Evolutionary conservation across 108 stramenopile species (phyloP), one percentile per base, ranked within the genome.

Genomic region (Pseudonitzschia multiseries): DNA sequence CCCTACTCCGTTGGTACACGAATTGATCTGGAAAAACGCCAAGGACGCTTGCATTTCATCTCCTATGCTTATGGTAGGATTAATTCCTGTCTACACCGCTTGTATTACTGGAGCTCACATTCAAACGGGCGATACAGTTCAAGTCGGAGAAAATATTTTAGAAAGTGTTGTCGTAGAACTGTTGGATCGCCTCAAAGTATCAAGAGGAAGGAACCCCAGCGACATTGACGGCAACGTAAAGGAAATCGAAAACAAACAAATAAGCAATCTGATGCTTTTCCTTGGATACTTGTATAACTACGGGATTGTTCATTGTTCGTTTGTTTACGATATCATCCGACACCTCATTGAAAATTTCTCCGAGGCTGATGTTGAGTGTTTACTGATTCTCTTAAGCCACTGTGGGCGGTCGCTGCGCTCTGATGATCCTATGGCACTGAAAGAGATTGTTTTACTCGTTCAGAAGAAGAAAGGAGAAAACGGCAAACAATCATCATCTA

Each of bases 271-370:
- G 29, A 80, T 94, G 27, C 81, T 98, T 65, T 70, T 96, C 42
- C 74, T 98, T 18, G 95, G 92, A 64, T 98, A 97, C 72, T 79
- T 98, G 12, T 97, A 96, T 89, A 96, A 95, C 65, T 96, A 90
- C 71, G 80, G 78, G 52, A 78, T 97, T 52, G 85, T 95, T 53
- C 93, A 96, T 68, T 95, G 92, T 70, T 77, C 91, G 2, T 84
- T 98, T 14, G 87, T 98, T 52, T 96, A 96, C 60, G 96, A 94
- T 64, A 69, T 97, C 8, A 81, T 98, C 65, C 85, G 95, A 28
- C 77, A 91, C 52, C 88, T 97, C 0, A 89, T 97, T 46, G 79
- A 80, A 51, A 82, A 76, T 61, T 96, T 96, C 59, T 70, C 80
- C 0, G 95, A 95, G 79, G 56, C 80, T 32, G 96, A 97, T 62